Base-by-base conservation (phyloP, 352 stramenopile genomes). In the Phytopythium mirpurense region DNA sequence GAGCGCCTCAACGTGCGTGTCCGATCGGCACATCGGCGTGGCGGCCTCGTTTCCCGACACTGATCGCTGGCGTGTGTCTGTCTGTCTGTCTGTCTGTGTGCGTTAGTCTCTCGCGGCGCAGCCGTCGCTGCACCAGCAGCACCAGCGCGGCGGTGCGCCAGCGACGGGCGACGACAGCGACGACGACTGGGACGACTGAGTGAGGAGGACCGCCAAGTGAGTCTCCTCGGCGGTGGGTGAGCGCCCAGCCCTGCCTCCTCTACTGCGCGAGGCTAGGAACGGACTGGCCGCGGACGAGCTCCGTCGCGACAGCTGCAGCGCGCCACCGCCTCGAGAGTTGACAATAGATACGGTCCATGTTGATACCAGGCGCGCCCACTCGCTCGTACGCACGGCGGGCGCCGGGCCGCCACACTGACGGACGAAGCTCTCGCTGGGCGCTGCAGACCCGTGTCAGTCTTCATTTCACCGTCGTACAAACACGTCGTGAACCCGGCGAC, bases 171-270 rank as follows among this genome's bases (percentile, higher is more conserved):
- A 67, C n/a, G 72, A 91, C 48, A 88, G 79, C 51, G 83, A 91
- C 42, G 78, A 91, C 34, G 83, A 90, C 50, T 93, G 83, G 83
- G 83, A 93, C 51, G 80, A 93, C 56, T 93, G 58, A 83, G 41
- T 11, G n/a, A n/a, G 34, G n/a, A 56, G 27, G n/a, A n/a, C n/a
- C n/a, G n/a, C n/a, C n/a, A n/a, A n/a, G n/a, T n/a, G n/a, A n/a
- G n/a, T n/a, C n/a, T n/a, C n/a, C n/a, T n/a, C n/a, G n/a, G n/a
- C n/a, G n/a, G n/a, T 1, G 24, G 44, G 44, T 51, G 44, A 38
- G 18, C 18, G 18, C 3, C 14, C 14, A 41, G 14, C 36, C n/a
- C n/a, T n/a, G n/a, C n/a, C n/a, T n/a, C n/a, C n/a, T n/a, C n/a
- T n/a, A n/a, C n/a, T n/a, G n/a, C n/a, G n/a, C n/a, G n/a, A 21